These are phyloP conservation scores for Apiotrichum laibachii DNA, from an alignment of 1,284 basidiomycete genomes.

Conservation along the genomic window DNA sequence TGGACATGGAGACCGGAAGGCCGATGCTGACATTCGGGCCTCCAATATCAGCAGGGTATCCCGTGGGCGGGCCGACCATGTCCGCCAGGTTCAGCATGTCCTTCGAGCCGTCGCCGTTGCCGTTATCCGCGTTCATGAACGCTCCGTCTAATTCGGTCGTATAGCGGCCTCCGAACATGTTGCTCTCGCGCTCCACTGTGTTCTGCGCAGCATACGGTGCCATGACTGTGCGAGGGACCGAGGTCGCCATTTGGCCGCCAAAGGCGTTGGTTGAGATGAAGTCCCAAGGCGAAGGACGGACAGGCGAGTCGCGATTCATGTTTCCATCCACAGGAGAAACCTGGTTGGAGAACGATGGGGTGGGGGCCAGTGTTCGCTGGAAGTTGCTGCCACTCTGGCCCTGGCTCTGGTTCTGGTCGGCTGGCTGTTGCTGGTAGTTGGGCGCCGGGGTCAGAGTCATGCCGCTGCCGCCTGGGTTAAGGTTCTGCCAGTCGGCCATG, in stretches of 20 bases:
- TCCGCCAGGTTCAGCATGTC: not conserved
- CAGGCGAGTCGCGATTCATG: not conserved
- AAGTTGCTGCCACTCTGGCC: not conserved
- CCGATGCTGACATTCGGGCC: constrained; percentile 1
- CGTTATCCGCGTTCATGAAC: not conserved
- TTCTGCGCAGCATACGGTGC: not conserved
- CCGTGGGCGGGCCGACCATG: not conserved
- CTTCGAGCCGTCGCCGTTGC: not conserved
- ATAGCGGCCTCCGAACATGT: not conserved
- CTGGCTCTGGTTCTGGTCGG: not conserved
- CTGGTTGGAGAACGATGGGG: constrained; percentile 2
- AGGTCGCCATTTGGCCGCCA: not conserved
- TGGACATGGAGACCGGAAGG: not conserved
- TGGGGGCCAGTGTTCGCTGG: constrained; percentile 3
- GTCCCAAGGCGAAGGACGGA: not conserved
- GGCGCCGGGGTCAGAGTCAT: not conserved
- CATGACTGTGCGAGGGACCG: not conserved
- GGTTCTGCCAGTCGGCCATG: not conserved
- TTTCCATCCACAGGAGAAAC: not conserved
- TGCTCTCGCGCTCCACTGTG: not conserved
- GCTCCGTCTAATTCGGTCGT: too few species aligned
- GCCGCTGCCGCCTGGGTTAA: not conserved
- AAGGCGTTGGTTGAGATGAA: not conserved
- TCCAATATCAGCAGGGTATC: not conserved
- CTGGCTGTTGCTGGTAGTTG: not conserved